These are phyloP conservation scores for Tetracladium marchalianum DNA, from an alignment of 495 filamentous ascomycete genomes.

Conservation along the genomic window DNA sequence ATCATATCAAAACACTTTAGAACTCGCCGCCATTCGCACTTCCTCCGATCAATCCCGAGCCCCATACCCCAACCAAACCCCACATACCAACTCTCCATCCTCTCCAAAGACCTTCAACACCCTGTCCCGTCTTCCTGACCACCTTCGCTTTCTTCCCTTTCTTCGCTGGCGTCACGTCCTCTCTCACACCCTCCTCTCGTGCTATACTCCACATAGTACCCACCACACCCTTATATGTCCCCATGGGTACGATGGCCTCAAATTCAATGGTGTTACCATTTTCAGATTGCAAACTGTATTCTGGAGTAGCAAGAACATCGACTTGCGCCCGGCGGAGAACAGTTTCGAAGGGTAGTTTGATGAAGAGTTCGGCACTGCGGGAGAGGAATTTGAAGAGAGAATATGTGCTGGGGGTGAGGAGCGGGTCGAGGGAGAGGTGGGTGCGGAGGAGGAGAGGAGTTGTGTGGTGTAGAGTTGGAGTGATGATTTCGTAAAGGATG, in stretches of 20 bases:
- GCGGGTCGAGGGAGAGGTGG: conserved; percentile 68
- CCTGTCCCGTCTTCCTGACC: conserved; percentile 56
- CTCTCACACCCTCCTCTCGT: conserved; percentile 61
- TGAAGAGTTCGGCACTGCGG: conserved; percentile 65
- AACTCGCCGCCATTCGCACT: conserved; percentile 41
- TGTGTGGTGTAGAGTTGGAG: conserved; percentile 66
- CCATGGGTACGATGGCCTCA: conserved; percentile 61
- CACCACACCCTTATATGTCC: conserved; percentile 68
- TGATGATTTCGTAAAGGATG: conserved; percentile 74
- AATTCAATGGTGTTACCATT: conserved; percentile 19
- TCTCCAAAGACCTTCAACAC: conserved; percentile 74
- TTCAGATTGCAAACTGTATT: conserved; percentile 19
- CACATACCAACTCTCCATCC: conserved; percentile 96
- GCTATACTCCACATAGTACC: conserved; percentile 84
- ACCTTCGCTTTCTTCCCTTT: conserved; percentile 25
- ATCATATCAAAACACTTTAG: conserved; percentile 18
- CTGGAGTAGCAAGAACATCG: conserved; percentile 38
- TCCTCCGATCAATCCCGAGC: conserved; percentile 50
- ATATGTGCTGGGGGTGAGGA: conserved; percentile 71
- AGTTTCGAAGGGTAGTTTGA: conserved; percentile 85
- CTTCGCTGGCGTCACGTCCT: conserved; percentile 27
- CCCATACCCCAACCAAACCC: conserved; percentile 87
- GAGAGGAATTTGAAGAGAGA: conserved; percentile 67
- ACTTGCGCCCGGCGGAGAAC: conserved; percentile 83
- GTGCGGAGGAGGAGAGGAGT: conserved; percentile 74